Percentiles rank a stretch among this genome's conserved stretches.
Conservation (phyloP, 805 yeast species). For the Ogataea methanolica region DNA sequence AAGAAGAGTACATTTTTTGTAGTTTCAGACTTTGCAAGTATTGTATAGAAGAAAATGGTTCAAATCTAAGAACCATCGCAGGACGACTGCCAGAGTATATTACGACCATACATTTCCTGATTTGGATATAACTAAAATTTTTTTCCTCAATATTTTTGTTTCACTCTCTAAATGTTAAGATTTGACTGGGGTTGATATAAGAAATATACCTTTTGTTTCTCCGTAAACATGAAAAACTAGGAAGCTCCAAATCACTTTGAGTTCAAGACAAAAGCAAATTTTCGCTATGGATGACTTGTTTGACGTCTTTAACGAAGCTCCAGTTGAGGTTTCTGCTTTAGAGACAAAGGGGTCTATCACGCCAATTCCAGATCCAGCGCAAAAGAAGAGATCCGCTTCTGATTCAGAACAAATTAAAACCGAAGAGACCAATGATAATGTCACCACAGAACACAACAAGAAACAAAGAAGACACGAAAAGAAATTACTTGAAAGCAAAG, state of each 20-base stretch:
- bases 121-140: not conserved
- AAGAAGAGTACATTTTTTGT: too few species aligned
- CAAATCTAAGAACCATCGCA: too few species aligned
- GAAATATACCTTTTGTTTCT: too few species aligned
- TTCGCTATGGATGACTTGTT: constrained; percentile 50
- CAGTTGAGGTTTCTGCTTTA: constrained; percentile 24
- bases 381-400: constrained; percentile 12
- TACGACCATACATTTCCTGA: not conserved
- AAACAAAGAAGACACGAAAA: constrained; percentile 30
- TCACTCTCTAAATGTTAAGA: not conserved
- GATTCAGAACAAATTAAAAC: constrained; percentile 5
- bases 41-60: too few species aligned
- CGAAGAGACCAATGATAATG: constrained; percentile 6
- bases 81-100: too few species aligned
- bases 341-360: constrained; percentile 12
- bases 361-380: constrained; percentile 3
- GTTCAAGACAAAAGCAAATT: not conserved
- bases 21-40: too few species aligned
- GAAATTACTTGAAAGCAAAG: constrained; percentile 16
- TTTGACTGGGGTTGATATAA: not conserved
- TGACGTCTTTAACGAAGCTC: constrained; percentile 58
- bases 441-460: constrained; percentile 17
- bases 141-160: constrained; percentile 1
- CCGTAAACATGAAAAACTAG: too few species aligned
- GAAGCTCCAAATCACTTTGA: not conserved